phyloP scores from a whole-genome alignment of 2,329 filamentous ascomycete species.

The Blumeriella jaapii region DNA sequence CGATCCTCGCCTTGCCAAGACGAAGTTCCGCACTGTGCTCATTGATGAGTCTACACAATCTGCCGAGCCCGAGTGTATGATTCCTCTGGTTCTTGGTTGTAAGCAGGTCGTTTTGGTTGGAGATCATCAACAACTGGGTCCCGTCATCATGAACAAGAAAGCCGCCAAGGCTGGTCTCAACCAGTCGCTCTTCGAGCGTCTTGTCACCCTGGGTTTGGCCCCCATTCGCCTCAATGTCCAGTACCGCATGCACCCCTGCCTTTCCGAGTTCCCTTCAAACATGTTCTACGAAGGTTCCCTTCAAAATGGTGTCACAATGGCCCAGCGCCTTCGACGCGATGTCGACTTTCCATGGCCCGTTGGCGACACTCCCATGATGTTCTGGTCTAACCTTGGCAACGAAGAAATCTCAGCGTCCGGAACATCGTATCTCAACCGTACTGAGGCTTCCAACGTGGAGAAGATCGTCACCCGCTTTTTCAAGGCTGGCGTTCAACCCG shows the following conservation, averaged over 20 bases:
- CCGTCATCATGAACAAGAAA: constrained; percentile 99
- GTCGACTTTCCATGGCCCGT: constrained; percentile 98
- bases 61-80: constrained; percentile 97
- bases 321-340: constrained; percentile 78
- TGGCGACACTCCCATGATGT: constrained; percentile 95
- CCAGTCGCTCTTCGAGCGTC: constrained; percentile 94
- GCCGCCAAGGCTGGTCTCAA: constrained; percentile 95
- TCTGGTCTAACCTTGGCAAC: constrained; percentile 96
- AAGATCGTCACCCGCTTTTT: constrained; percentile 98
- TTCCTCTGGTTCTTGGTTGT: constrained; percentile 89
- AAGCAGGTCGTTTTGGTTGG: constrained; percentile 98
- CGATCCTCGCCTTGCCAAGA: constrained; percentile 87
- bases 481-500: constrained; percentile 92
- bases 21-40: constrained; percentile 95
- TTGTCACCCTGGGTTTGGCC: constrained; percentile 81
- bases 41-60: constrained; percentile 98
- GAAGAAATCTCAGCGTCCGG: constrained; percentile 97
- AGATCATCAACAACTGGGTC: constrained; percentile 94
- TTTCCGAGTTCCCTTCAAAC: constrained; percentile 95
- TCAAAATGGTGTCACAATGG: constrained; percentile 89
- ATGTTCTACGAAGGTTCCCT: constrained; percentile 99
- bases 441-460: constrained; percentile 93
- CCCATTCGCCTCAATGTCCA: constrained; percentile 93
- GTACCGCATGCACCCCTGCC: constrained; percentile 97
- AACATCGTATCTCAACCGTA: constrained; percentile 95